Percentiles rank a stretch among this genome's conserved stretches.
These are phyloP conservation scores for Dryas drummondii DNA, from an alignment of 306 rosid genomes.

Conservation along the genomic window DNA sequence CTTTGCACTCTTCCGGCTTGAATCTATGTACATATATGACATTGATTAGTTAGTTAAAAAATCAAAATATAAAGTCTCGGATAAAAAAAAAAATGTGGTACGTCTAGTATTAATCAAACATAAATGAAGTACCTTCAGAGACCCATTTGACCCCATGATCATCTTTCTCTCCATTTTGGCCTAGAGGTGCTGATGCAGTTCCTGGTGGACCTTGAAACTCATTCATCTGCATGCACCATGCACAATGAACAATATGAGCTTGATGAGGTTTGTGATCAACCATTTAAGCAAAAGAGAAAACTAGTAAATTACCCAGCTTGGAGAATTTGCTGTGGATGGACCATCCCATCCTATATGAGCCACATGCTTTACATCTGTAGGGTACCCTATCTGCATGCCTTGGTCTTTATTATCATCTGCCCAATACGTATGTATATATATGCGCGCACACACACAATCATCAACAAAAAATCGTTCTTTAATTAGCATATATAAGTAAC, in stretches of 20 bases:
- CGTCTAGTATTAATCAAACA: too few relatives aligned
- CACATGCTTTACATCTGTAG: slow-evolving; percentile 96
- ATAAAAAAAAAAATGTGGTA: neutral
- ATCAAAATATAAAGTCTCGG: too few relatives aligned
- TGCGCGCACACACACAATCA: too few relatives aligned
- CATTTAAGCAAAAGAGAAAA: neutral
- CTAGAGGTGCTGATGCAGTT: slow-evolving; percentile 37
- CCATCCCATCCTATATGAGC: slow-evolving; percentile 93
- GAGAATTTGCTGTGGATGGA: slow-evolving; percentile 63
- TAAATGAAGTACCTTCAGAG: slow-evolving; percentile 27
- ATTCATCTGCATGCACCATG: slow-evolving; percentile 54
- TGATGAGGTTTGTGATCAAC: slow-evolving; percentile 6
- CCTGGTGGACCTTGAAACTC: slow-evolving; percentile 45
- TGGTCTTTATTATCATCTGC: slow-evolving; percentile 69
- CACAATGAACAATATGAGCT: neutral
- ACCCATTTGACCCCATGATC: slow-evolving; percentile 17
- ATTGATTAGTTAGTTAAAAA: neutral
- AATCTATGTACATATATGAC: slow-evolving; percentile 25
- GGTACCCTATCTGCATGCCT: slow-evolving; percentile 79
- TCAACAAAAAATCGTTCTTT: neutral
- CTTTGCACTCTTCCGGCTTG: slow-evolving; percentile 27
- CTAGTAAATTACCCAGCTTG: slow-evolving; percentile 68
- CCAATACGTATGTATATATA: neutral
- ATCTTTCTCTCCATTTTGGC: slow-evolving; percentile 29
- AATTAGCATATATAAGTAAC: neutral